These are phyloP conservation scores for Hibiscus trionum DNA, from an alignment of 345 rosid species.

Conservation along the genomic window DNA sequence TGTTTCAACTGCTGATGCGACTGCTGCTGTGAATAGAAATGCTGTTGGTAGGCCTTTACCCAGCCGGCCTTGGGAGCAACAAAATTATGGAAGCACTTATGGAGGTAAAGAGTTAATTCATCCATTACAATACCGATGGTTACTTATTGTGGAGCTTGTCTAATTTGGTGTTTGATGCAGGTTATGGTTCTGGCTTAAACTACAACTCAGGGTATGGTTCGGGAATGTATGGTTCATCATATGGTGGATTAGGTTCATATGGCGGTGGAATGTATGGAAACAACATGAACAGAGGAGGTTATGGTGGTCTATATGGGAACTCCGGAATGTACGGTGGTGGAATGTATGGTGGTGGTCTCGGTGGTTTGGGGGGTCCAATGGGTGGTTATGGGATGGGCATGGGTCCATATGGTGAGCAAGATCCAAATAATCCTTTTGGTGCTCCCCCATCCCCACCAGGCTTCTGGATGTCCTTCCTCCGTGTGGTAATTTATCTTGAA, in stretches of 20 bases:
- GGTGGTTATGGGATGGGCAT: conserved; percentile 91
- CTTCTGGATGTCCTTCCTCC: conserved; percentile 93
- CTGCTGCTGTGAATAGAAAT: conserved; percentile 39
- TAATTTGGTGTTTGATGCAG: conserved; percentile 31
- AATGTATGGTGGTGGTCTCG: conserved; percentile 27
- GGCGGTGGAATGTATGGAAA: conserved; percentile 74
- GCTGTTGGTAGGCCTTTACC: conserved; percentile 67
- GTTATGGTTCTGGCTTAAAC: conserved; percentile 59
- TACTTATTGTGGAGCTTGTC: conserved; percentile 6
- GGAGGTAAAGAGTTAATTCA: conserved; percentile 35
- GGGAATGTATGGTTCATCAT: conserved; percentile 32
- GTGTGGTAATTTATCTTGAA: conserved; percentile 44
- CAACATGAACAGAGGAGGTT: conserved; percentile 76
- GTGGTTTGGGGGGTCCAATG: conserved; percentile 72
- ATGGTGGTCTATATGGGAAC: conserved; percentile 67
- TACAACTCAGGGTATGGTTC: conserved; percentile 68
- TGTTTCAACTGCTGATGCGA: conserved; percentile 39
- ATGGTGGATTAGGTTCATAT: conserved; percentile 43
- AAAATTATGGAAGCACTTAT: conserved; percentile 44
- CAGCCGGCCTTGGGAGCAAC: conserved; percentile 85
- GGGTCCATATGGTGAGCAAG: conserved; percentile 84
- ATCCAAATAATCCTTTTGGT: conserved; percentile 80
- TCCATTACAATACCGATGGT: not conserved
- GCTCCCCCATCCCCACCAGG: conserved; percentile 92
- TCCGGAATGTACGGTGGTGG: conserved; percentile 52